Evolutionary conservation across 805 yeast genomes (phyloP).

Genomic region (Candida tammaniensis): DNA sequence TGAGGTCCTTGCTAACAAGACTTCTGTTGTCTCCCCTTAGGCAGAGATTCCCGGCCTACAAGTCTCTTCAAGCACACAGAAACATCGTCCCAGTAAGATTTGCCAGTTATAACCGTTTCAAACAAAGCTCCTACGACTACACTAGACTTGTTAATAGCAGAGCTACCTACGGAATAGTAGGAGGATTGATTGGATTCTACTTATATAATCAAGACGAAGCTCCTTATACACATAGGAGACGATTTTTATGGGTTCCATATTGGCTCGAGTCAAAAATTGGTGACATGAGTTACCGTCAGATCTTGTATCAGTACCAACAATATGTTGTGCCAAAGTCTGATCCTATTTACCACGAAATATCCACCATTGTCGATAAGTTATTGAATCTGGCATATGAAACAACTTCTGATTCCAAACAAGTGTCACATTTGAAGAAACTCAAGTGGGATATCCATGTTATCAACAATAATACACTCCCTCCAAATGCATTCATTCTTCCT

Average conservation of each 20-base stretch:
- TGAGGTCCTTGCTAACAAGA: no score
- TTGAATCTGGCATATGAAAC: slow-evolving; percentile 53
- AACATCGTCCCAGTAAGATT: slow-evolving; percentile 14
- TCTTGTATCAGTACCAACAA: slow-evolving; percentile 51
- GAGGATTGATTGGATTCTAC: slow-evolving; percentile 23
- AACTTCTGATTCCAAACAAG: slow-evolving; percentile 30
- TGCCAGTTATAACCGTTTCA: slow-evolving; percentile 39
- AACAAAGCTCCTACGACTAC: slow-evolving; percentile 2
- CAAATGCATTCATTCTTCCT: slow-evolving; percentile 95
- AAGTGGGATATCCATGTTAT: slow-evolving; percentile 80
- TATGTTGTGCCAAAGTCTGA: slow-evolving; percentile 59
- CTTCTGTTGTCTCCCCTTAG: no score
- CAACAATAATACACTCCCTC: slow-evolving; percentile 68
- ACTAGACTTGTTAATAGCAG: slow-evolving; percentile 20
- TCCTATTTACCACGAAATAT: slow-evolving; percentile 57
- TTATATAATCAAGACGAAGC: slow-evolving; percentile 64
- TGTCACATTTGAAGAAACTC: slow-evolving; percentile 32
- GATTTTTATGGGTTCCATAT: slow-evolving; percentile 71
- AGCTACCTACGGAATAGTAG: slow-evolving; percentile 31
- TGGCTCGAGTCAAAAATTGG: slow-evolving; percentile 66
- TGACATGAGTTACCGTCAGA: slow-evolving; percentile 57
- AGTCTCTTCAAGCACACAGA: no score
- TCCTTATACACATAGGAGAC: slow-evolving; percentile 69
- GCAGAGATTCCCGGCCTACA: no score
- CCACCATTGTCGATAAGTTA: slow-evolving; percentile 61